Evolutionary conservation across 2,329 filamentous ascomycete species (phyloP), one percentile per base, ranked within the genome.

Genomic region (Botrytis byssoidea): DNA sequence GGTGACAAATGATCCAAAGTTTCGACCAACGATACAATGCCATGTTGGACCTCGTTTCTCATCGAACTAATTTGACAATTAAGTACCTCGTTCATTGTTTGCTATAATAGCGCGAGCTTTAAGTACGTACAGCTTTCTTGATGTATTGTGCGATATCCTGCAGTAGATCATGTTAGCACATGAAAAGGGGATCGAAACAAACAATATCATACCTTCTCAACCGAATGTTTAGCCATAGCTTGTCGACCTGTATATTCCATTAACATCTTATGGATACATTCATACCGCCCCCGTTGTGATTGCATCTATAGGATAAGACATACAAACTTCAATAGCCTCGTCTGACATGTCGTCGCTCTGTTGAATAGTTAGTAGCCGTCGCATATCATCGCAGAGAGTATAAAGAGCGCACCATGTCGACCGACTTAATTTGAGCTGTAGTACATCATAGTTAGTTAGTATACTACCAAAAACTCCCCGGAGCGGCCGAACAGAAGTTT

Each of bases 1-100:
- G 59, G 96, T 99, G 70, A 99, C 96, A 80, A 98, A 99, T 85
- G 95, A 98, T 79, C 96, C 96, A 85, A 99, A 99, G 88, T 99
- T 98, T 79, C 96, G 90, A 76, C 96, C 96, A 48, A 99, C 96
- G 79, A 99, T 98, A 85, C 96, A 99, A 85, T 99, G 96, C 96
- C 95, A 99, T 83, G 96, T 99, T 76, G 95, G 95, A 51, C 96
- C 96, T 86, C 98, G 98, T 82, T 95, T 92, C 81, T 93, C 93
- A 83, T 99, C 96, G 81, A 99, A 98, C 95, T 98, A 80, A 59
- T 73, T 63, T 57, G 9, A n/a, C 14, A 29, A n/a, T 63, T 73
- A 42, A 73, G 64, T 42, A 40, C 10, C 35, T 32, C 18, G 16
- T 48, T 32, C 32, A 59, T 40, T 70, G 12, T 25, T 55, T 16